Evolutionary conservation across 1,284 basidiomycete species (phyloP).

Genomic region (Marasmius oreades): DNA sequence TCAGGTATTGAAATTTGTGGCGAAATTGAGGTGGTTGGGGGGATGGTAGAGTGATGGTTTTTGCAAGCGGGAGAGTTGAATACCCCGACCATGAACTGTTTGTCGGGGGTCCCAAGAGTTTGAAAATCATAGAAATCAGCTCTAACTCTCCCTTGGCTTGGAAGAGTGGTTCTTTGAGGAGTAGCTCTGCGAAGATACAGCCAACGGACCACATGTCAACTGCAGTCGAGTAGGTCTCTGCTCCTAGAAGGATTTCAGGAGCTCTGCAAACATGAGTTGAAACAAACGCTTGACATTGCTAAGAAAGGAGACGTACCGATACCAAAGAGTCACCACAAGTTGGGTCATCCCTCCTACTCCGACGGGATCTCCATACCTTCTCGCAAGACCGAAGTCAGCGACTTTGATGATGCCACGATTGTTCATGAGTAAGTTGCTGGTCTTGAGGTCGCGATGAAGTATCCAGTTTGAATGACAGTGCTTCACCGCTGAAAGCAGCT

Average conservation of each 20-base stretch:
- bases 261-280: conserved; percentile 50
- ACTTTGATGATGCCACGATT: conserved; percentile 98
- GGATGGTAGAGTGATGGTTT: conserved; percentile 74
- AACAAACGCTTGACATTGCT: not conserved
- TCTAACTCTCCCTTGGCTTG: conserved; percentile 96
- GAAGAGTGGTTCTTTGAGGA: conserved; percentile 91
- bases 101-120: conserved; percentile 87
- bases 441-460: conserved; percentile 96
- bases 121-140: conserved; percentile 90
- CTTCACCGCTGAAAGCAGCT: conserved; percentile 89
- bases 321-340: conserved; percentile 98
- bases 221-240: conserved; percentile 90
- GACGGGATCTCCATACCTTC: conserved; percentile 93
- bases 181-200: conserved; percentile 96
- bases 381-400: conserved; percentile 95
- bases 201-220: conserved; percentile 99
- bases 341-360: conserved; percentile 93
- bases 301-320: conserved; percentile 63
- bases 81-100: conserved; percentile 87
- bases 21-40: conserved; percentile 72
- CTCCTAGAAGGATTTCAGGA: conserved; percentile 93
- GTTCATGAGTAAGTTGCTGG: conserved; percentile 97
- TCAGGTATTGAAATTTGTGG: conserved; percentile 79
- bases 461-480: conserved; percentile 98
- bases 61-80: conserved; percentile 72